A percentile compares a stretch with the other conserved stretches of the same genome.
These are phyloP conservation scores for Crithidia brevicula DNA, from an alignment of 208 protist species.

Conservation along the genomic window DNA sequence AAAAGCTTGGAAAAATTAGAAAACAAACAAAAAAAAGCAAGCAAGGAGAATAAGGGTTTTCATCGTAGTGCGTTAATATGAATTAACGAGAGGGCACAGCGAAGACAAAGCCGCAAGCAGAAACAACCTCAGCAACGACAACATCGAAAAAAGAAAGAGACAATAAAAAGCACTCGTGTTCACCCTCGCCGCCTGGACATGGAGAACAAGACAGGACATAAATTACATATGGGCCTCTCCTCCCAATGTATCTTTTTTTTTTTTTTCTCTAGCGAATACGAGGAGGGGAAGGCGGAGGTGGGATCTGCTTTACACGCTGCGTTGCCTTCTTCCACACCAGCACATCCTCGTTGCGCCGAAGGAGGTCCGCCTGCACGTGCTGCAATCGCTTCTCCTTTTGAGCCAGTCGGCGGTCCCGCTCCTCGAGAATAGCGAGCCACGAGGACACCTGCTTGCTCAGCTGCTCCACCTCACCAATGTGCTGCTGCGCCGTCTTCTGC, in stretches of 20 bases:
- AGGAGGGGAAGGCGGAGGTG: slow-evolving; percentile 35
- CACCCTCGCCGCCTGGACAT: too few relatives aligned
- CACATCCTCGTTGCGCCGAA: slow-evolving; percentile 63
- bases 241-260: too few relatives aligned
- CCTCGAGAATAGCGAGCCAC: slow-evolving; percentile 80
- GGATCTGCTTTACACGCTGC: slow-evolving; percentile 37
- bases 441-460: slow-evolving; percentile 63
- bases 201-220: too few relatives aligned
- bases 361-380: slow-evolving; percentile 60
- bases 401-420: slow-evolving; percentile 55
- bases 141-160: background rate
- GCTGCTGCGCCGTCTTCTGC: slow-evolving; percentile 58
- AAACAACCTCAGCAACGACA: too few relatives aligned
- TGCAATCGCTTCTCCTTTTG: slow-evolving; percentile 71
- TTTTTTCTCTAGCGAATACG: slow-evolving; percentile 18
- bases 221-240: too few relatives aligned
- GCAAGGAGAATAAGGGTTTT: too few relatives aligned
- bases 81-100: too few relatives aligned
- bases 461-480: slow-evolving; percentile 68
- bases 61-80: too few relatives aligned
- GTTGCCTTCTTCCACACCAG: slow-evolving; percentile 43
- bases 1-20: background rate
- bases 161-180: too few relatives aligned
- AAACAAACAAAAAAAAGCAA: slow-evolving; percentile 9
- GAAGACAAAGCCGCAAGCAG: too few relatives aligned